phyloP scores from a whole-genome alignment of 257 asterid genomes.

The Capsicum baccatum region DNA sequence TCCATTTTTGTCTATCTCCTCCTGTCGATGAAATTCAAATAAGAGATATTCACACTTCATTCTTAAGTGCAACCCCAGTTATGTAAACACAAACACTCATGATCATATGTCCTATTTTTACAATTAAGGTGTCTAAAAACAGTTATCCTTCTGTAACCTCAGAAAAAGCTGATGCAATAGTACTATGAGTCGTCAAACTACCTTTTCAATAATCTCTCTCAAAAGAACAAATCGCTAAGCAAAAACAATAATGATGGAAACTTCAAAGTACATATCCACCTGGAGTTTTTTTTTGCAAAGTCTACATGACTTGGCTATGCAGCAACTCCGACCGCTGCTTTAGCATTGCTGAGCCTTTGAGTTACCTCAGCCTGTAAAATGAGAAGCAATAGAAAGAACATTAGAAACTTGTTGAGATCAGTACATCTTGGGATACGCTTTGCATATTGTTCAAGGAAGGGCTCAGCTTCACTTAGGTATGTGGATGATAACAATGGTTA shows the following conservation, averaged over 20 bases:
- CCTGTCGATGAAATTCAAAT: slow-evolving; percentile 51
- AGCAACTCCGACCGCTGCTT: slow-evolving; percentile 49
- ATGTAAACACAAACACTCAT: neutral
- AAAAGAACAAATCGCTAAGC: neutral
- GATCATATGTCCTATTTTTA: slow-evolving; percentile 12
- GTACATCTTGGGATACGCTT: slow-evolving; percentile 64
- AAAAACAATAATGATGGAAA: neutral
- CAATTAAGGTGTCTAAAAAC: neutral
- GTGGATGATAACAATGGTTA: slow-evolving; percentile 73
- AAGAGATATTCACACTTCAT: neutral
- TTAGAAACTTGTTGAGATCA: neutral
- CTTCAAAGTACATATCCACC: slow-evolving; percentile 41
- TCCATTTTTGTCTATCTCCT: slow-evolving; percentile 87
- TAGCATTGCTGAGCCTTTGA: slow-evolving; percentile 67
- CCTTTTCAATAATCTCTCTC: neutral
- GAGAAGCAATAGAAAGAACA: neutral
- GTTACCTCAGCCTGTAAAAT: slow-evolving; percentile 77
- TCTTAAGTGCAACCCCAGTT: neutral
- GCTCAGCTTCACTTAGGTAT: slow-evolving; percentile 94
- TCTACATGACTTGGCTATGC: slow-evolving; percentile 78
- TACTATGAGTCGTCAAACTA: neutral
- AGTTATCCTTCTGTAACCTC: neutral
- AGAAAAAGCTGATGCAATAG: neutral
- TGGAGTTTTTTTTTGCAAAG: slow-evolving; percentile 75
- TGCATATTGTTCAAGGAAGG: slow-evolving; percentile 92